phyloP scores from a whole-genome alignment of 1,284 basidiomycete genomes.

The Moniliella sp. region DNA sequence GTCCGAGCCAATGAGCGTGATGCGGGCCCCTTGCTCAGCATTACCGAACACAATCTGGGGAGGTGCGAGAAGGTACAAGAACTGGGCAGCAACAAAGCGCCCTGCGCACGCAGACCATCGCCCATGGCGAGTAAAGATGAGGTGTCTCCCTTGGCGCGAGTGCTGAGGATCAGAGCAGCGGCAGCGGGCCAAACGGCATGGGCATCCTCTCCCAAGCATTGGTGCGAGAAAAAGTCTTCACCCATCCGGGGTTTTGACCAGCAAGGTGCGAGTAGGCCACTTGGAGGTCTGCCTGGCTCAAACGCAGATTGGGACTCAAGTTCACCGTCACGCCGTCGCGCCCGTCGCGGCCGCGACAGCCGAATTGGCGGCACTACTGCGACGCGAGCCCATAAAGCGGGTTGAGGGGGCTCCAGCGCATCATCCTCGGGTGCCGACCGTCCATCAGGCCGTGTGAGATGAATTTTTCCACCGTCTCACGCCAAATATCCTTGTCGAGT shows the following conservation, averaged over 20 bases:
- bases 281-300: no score
- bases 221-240: background rate
- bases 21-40: conserved; percentile 44
- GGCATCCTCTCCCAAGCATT: background rate
- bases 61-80: conserved; percentile 50
- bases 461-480: conserved; percentile 69
- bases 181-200: conserved; percentile 62
- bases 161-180: conserved; percentile 59
- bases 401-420: conserved; percentile 3
- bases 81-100: conserved; percentile 66
- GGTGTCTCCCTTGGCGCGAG: conserved; percentile 41
- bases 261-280: conserved; percentile 14
- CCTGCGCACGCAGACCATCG: conserved; percentile 54
- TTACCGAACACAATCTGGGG: conserved; percentile 54
- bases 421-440: conserved; percentile 2
- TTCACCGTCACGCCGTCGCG: no score
- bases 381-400: conserved; percentile 8
- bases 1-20: conserved; percentile 46
- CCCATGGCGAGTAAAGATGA: conserved; percentile 65
- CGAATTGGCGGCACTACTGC: no score
- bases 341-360: no score
- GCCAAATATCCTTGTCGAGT: conserved; percentile 79
- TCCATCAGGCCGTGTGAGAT: conserved; percentile 52
- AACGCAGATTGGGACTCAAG: no score
- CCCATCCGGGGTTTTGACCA: background rate